Conservation (phyloP, 768 basidiomycete genomes). For the Leccinum broughii region DNA sequence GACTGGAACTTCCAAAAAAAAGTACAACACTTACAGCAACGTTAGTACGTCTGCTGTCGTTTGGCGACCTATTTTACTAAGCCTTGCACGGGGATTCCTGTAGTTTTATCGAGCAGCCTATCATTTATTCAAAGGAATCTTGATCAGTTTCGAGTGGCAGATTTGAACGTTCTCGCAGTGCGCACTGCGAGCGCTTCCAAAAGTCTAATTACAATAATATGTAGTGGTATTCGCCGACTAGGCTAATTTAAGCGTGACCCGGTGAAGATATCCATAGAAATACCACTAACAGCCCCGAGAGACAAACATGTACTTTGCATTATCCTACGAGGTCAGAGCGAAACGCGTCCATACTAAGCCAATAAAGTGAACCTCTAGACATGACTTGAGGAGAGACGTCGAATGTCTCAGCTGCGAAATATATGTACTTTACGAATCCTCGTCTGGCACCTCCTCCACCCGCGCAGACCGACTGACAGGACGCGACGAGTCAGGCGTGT, state of each 20-base stretch:
- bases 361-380: background rate
- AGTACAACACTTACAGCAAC: too few relatives aligned
- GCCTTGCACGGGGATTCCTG: too few relatives aligned
- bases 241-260: background rate
- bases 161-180: background rate
- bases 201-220: background rate
- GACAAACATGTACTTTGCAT: background rate
- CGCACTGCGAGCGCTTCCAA: background rate
- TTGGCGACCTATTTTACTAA: too few relatives aligned
- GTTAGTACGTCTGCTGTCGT: too few relatives aligned
- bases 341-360: background rate
- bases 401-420: background rate
- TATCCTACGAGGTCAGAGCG: background rate
- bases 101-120: too few relatives aligned
- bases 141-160: background rate
- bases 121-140: background rate
- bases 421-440: slow-evolving; percentile 29
- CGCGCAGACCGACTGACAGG: slow-evolving; percentile 39
- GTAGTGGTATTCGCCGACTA: background rate
- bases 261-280: background rate
- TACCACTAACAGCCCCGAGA: background rate
- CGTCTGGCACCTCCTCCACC: slow-evolving; percentile 48
- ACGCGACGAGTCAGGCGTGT: slow-evolving; percentile 34
- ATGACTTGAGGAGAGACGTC: background rate
- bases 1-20: too few relatives aligned